Percentiles rank a stretch among this genome's conserved stretches.
phyloP scores from a whole-genome alignment of 768 basidiomycete genomes.

The Naganishia randhawae region DNA sequence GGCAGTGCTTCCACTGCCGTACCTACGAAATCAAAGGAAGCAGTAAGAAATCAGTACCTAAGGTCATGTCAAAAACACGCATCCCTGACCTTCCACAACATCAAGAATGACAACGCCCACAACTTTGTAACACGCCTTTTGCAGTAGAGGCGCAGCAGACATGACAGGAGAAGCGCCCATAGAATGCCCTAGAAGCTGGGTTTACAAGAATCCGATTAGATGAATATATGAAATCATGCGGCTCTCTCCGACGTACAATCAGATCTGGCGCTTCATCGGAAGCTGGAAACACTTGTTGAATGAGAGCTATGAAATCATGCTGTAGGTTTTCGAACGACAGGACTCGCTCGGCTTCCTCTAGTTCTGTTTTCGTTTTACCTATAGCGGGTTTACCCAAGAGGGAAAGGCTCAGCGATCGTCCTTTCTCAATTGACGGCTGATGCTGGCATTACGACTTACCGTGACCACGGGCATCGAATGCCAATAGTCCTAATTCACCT shows the following conservation, averaged over 20 bases:
- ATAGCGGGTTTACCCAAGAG: background rate
- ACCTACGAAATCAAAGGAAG: conserved; percentile 55
- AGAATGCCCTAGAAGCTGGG: conserved; percentile 79
- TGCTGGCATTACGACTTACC: conserved; percentile 57
- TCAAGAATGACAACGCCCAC: conserved; percentile 76
- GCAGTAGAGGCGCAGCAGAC: conserved; percentile 64
- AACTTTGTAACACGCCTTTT: conserved; percentile 66
- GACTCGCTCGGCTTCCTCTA: conserved; percentile 52
- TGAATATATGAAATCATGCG: background rate
- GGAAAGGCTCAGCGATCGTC: background rate
- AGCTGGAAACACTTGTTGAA: conserved; percentile 68
- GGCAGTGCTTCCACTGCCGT: conserved; percentile 90
- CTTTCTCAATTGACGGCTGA: background rate
- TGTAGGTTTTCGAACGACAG: conserved; percentile 70
- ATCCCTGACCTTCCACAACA: conserved; percentile 66
- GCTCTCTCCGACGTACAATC: conserved; percentile 57
- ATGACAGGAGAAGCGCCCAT: conserved; percentile 93
- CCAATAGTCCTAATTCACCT: conserved; percentile 74
- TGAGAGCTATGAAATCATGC: conserved; percentile 66
- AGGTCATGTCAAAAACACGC: background rate
- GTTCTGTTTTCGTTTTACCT: conserved; percentile 65
- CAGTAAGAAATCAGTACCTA: background rate
- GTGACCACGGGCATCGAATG: conserved; percentile 79
- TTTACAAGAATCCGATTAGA: background rate
- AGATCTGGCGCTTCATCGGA: conserved; percentile 64